These are phyloP conservation scores for Breynia disticha DNA, from an alignment of 441 rosid genomes.

Conservation along the genomic window DNA sequence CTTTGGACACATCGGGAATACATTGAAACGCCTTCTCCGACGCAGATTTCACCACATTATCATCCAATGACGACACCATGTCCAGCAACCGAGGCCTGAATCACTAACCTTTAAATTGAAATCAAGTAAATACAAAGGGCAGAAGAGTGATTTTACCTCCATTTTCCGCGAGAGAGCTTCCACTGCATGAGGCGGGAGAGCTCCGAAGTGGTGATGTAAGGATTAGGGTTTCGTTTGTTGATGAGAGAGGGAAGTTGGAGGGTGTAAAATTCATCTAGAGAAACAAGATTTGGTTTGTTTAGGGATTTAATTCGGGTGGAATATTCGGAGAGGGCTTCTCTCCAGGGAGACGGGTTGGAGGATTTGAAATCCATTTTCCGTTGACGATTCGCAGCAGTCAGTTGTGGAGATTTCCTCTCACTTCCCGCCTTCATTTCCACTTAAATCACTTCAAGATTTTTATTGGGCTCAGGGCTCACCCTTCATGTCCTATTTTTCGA, in stretches of 20 bases:
- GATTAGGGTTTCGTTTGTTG: conserved; percentile 61
- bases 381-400: no score
- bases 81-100: conserved; percentile 68
- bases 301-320: conserved; percentile 40
- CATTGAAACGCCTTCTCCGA: conserved; percentile 62
- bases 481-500: no score
- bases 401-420: no score
- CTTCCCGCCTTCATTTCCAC: no score
- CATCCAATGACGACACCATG: conserved; percentile 66
- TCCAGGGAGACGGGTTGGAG: conserved; percentile 46
- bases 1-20: conserved; percentile 63
- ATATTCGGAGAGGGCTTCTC: conserved; percentile 48
- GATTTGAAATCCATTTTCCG: conserved; percentile 32
- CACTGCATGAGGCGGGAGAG: conserved; percentile 76
- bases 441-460: no score
- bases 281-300: conserved; percentile 50
- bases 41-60: conserved; percentile 49
- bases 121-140: neutral
- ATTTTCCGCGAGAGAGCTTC: conserved; percentile 89
- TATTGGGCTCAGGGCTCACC: no score
- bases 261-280: conserved; percentile 70
- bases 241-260: conserved; percentile 52
- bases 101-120: neutral
- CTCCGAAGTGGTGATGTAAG: conserved; percentile 58
- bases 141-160: conserved; percentile 37